Base-by-base conservation (phyloP, 2,329 filamentous ascomycete species). In the Pseudogymnoascus sp. region DNA sequence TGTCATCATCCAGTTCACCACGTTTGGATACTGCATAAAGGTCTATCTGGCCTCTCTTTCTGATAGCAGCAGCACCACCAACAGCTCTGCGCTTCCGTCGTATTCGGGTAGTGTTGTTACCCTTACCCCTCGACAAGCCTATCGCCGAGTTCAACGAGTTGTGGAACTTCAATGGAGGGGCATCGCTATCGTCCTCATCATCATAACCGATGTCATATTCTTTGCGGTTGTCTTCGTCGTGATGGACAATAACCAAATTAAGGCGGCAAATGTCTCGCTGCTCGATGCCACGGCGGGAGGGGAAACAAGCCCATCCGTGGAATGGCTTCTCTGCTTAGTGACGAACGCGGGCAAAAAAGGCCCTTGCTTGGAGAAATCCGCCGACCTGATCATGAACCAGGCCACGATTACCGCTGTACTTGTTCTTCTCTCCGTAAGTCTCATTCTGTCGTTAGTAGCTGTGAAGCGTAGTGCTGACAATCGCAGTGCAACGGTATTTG, bases 111-210 rank as follows among this genome's bases (percentile, higher is more conserved):
- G 91, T 74, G 78, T 93, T 63, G 84, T 84, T n/a, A 73, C 71
- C 3, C 84, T 92, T 73, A 90, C 90, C 7, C 91, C 93, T 10
- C 86, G 90, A 62, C 92, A 96, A 71, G 91, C 96, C 1, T 97
- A 96, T 73, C 87, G 90, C 67, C 87, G 95, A 69, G 85, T 99
- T 38, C 87, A 87, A 67, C 89, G 92, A 68, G 92, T 97, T 16
- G 84, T 99, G 38, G 86, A 90, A 73, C 84, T 97, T 3, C 95
- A 99, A 75, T 99, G 95, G 95, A 85, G 93, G 69, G 93, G 93
- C 50, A 93, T 97, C 65, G 85, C 87, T 46, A 90, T 97, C 65
- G 92, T 97, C 12, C 80, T 96, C 61, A 89, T 97, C 73, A 96
- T 97, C 69, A 84, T 97, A 64, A 84, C 86, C 65, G 93, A 97